Percentiles rank a stretch among this genome's conserved stretches.
phyloP scores from a whole-genome alignment of 768 basidiomycete genomes.

The Cubamyces lactineus region DNA sequence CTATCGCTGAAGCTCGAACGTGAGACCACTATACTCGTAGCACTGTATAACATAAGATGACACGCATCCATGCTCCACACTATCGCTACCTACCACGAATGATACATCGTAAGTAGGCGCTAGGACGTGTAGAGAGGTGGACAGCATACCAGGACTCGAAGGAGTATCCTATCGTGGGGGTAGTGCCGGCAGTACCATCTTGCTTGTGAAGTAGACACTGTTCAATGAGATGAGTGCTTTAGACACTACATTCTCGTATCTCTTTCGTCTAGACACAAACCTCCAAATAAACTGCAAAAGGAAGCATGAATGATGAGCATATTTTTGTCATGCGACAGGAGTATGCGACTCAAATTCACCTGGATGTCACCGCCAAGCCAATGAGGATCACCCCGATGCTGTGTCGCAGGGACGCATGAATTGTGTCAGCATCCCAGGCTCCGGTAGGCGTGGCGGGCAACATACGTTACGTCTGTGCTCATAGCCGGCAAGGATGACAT shows the following conservation, averaged over 20 bases:
- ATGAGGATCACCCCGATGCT: slow-evolving; percentile 6
- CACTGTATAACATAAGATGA: slow-evolving; percentile 1
- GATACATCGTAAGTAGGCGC: no score
- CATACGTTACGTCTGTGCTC: no score
- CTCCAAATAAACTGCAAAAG: slow-evolving; percentile 2
- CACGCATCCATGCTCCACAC: background rate
- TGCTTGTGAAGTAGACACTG: background rate
- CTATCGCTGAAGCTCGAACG: no score
- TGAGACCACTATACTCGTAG: slow-evolving; percentile 1
- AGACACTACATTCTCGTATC: background rate
- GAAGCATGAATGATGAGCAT: background rate
- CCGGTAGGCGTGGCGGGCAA: no score
- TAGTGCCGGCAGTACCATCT: slow-evolving; percentile 15
- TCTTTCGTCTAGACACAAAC: background rate
- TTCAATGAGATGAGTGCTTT: background rate
- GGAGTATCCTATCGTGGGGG: slow-evolving; percentile 3
- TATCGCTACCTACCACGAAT: background rate
- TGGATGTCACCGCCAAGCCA: background rate
- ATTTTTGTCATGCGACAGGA: no score
- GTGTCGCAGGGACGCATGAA: no score
- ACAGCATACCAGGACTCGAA: background rate
- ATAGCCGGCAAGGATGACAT: no score
- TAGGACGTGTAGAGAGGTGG: background rate
- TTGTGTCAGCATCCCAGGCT: no score
- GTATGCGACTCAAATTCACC: background rate